Base-by-base conservation (phyloP, 2,329 filamentous ascomycete species). In the Botrytis squamosa region DNA sequence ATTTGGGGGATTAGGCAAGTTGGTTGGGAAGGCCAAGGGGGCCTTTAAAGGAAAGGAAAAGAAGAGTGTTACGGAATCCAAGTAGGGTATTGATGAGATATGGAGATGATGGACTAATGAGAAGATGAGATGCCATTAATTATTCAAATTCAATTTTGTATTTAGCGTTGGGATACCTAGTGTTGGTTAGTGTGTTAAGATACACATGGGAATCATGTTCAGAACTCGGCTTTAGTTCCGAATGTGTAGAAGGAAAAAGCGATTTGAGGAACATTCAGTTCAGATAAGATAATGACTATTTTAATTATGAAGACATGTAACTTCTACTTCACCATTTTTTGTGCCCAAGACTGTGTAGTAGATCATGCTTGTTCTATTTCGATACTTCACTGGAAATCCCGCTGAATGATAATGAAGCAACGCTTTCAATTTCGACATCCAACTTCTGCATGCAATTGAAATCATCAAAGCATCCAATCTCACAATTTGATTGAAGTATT, bases 1-100 rank as follows among this genome's bases (percentile, higher is more conserved):
- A 4, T 90, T 90, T 80, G 83, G 84, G 2, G 76, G 76, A 2
- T 69, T 85, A n/a, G 86, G 85, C 3, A 84, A 83, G 79, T 64
- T 82, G 52, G 76, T 85, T 60, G 81, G 76, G 8, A 66, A 74
- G 10, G 71, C 83, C n/a, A 83, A 83, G 80, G 77, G 77, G 16
- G 55, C 70, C 10, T 76, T 77, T n/a, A 75, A 60, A 46, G 60
- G 60, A 38, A 74, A 64, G 59, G 72, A 67, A n/a, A 73, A 63
- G 59, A 74, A 75, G 71, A 33, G 40, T 18, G 46, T 33, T 33
- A 46, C 29, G 20, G 33, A 29, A 22, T 49, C 25, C 0, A 25
- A 40, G 18, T 55, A 29, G 46, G 38, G 3, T 8, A 16, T 38
- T 16, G 46, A 55, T 55, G 3, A n/a, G 25, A 14, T 55, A 8